Conservation (phyloP, 2,329 filamentous ascomycete species). For the Fusarium sororula region DNA sequence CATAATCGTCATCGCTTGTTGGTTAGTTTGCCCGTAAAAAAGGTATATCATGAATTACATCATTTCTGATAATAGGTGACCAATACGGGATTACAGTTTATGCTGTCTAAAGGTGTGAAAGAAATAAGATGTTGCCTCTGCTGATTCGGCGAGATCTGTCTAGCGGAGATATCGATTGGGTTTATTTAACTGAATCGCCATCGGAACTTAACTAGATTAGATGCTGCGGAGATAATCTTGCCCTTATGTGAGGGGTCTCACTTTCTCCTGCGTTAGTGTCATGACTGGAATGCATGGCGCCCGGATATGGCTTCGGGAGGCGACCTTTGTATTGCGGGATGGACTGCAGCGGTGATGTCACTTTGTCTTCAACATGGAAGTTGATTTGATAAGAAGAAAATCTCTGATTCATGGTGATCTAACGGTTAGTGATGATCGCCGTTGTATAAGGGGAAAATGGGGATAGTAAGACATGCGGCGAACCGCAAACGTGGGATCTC, state of each 20-base stretch:
- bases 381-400: too few relatives aligned
- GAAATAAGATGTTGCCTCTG: too few relatives aligned
- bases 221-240: background rate
- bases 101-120: too few relatives aligned
- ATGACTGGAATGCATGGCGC: slow-evolving; percentile 11
- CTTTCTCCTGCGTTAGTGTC: background rate
- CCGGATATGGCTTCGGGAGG: slow-evolving; percentile 7
- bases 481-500: background rate
- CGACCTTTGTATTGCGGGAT: background rate
- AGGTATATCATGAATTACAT: background rate
- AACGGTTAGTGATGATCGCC: background rate
- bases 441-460: background rate
- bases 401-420: background rate
- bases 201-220: background rate
- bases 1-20: background rate
- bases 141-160: background rate
- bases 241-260: background rate
- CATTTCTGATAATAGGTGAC: background rate
- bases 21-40: background rate
- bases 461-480: background rate
- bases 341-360: background rate
- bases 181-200: background rate
- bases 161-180: background rate
- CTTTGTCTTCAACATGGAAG: background rate
- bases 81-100: too few relatives aligned